Evolutionary conservation across 495 filamentous ascomycete species (phyloP).

Genomic region (Aspergillus olivimuriae): DNA sequence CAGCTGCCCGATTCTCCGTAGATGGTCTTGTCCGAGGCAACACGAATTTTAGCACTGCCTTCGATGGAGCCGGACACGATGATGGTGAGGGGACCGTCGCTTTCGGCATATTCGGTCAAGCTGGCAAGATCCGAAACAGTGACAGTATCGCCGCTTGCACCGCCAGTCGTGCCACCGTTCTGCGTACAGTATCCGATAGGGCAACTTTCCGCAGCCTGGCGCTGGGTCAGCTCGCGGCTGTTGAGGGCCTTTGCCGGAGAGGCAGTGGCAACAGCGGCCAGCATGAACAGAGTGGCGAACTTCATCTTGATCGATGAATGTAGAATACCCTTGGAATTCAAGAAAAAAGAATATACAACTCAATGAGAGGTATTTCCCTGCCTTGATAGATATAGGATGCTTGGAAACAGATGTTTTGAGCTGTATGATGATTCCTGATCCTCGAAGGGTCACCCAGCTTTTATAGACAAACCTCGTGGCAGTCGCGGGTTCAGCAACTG

Average conservation of each 20-base stretch:
- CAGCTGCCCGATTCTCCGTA: conserved; percentile 5
- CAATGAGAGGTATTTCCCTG: no score
- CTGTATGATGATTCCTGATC: background rate
- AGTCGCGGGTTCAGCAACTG: no score
- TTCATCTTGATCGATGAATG: background rate
- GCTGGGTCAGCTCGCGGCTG: conserved; percentile 1
- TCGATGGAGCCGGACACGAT: conserved; percentile 6
- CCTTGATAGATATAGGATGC: no score
- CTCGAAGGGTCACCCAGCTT: background rate
- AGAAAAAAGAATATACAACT: background rate
- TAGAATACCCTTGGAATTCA: background rate
- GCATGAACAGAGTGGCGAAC: conserved; percentile 1
- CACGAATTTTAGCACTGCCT: conserved; percentile 4
- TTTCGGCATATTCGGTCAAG: conserved; percentile 6
- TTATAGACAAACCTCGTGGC: background rate
- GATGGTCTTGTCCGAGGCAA: conserved; percentile 5
- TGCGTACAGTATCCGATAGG: conserved; percentile 7
- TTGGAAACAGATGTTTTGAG: background rate
- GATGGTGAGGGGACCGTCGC: conserved; percentile 2
- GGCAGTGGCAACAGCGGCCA: conserved; percentile 5
- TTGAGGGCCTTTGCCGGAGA: background rate
- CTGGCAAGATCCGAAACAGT: conserved; percentile 1
- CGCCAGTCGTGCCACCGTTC: conserved; percentile 8
- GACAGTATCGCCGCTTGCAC: conserved; percentile 4
- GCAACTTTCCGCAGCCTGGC: conserved; percentile 5